phyloP scores from a whole-genome alignment of 306 rosid species.

The Sicyos baderoa region DNA sequence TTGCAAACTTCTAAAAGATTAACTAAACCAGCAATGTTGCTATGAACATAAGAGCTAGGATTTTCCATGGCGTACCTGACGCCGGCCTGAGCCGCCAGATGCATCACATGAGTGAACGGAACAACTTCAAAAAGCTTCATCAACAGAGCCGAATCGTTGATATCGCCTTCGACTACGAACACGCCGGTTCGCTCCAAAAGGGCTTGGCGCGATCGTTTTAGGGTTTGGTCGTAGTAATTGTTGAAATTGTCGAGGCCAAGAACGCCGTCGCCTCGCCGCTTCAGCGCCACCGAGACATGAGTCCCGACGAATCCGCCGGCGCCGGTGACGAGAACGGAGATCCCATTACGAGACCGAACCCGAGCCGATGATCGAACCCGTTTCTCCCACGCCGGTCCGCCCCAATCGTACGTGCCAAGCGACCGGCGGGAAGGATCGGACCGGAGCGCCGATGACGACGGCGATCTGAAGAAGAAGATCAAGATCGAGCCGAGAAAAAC shows the following conservation, averaged over 20 bases:
- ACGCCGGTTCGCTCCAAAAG: slow-evolving; percentile 77
- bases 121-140: slow-evolving; percentile 88
- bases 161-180: slow-evolving; percentile 86
- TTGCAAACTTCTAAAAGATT: slow-evolving; percentile 84
- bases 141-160: slow-evolving; percentile 59
- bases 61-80: slow-evolving; percentile 99
- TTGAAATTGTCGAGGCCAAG: slow-evolving; percentile 77
- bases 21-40: slow-evolving; percentile 89
- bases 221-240: slow-evolving; percentile 73
- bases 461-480: slow-evolving; percentile 68
- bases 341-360: slow-evolving; percentile 54
- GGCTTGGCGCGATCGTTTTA: slow-evolving; percentile 76
- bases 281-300: slow-evolving; percentile 78
- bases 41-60: slow-evolving; percentile 90
- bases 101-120: slow-evolving; percentile 91
- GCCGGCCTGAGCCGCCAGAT: slow-evolving; percentile 97
- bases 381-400: slow-evolving; percentile 90
- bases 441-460: slow-evolving; percentile 36
- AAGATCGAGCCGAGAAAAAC: slow-evolving; percentile 67
- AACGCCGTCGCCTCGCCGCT: slow-evolving; percentile 87
- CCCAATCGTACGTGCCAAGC: slow-evolving; percentile 61
- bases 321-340: slow-evolving; percentile 79
- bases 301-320: slow-evolving; percentile 92
- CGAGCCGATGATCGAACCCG: slow-evolving; percentile 61
- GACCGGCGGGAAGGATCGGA: slow-evolving; percentile 77